These are phyloP conservation scores for Stephanodiscus minutulus DNA, from an alignment of 108 stramenopile genomes.

Conservation along the genomic window DNA sequence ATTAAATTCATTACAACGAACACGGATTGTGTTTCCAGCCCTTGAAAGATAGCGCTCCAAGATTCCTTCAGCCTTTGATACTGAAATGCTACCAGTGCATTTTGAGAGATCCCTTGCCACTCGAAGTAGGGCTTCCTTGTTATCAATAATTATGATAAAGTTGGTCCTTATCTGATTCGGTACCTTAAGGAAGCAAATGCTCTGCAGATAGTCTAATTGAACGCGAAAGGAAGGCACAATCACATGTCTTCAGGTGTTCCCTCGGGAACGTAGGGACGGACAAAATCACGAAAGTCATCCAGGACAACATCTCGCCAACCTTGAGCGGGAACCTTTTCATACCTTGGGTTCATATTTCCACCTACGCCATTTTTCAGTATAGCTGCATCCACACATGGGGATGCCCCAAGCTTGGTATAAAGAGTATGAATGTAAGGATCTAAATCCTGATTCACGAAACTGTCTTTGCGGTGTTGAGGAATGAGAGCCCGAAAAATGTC, in stretches of 20 bases:
- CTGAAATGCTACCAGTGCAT: not conserved
- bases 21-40: slow-evolving; percentile 45
- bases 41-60: slow-evolving; percentile 30
- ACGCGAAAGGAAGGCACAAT: slow-evolving; percentile 13
- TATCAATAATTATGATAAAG: slow-evolving; percentile 61
- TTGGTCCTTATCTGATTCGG: slow-evolving; percentile 20
- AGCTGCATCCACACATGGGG: slow-evolving; percentile 29
- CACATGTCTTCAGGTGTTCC: slow-evolving; percentile 5
- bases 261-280: not conserved
- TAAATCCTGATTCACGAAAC: slow-evolving; percentile 58
- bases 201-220: slow-evolving; percentile 37
- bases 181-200: slow-evolving; percentile 42
- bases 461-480: slow-evolving; percentile 36
- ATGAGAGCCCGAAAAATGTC: slow-evolving; percentile 49
- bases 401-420: slow-evolving; percentile 45
- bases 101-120: not conserved
- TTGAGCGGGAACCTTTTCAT: slow-evolving; percentile 35
- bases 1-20: slow-evolving; percentile 43
- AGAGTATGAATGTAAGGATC: slow-evolving; percentile 57
- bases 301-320: slow-evolving; percentile 49
- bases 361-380: slow-evolving; percentile 43
- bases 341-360: slow-evolving; percentile 44
- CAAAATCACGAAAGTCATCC: slow-evolving; percentile 21
- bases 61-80: slow-evolving; percentile 10
- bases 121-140: slow-evolving; percentile 23